A percentile compares a stretch with the other conserved stretches of the same genome.
phyloP scores from a whole-genome alignment of 2,329 filamentous ascomycete species.

The Calycina marina region DNA sequence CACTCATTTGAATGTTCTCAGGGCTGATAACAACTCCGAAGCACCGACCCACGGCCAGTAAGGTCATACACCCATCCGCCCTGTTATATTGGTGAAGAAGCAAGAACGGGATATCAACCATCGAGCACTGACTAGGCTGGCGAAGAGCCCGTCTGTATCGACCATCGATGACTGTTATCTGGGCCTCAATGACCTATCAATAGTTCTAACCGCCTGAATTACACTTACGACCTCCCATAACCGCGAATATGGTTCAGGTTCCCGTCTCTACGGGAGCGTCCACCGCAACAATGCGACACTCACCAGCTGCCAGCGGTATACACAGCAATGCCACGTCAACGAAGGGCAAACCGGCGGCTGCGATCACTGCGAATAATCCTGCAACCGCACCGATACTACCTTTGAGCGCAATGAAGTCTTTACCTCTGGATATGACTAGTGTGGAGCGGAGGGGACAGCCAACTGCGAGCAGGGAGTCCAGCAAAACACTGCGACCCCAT shows the following conservation, averaged over 20 bases:
- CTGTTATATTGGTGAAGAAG: too few species aligned
- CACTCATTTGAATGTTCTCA: too few species aligned
- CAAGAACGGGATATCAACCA: too few species aligned
- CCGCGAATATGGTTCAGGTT: constrained; percentile 21
- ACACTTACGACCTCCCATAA: neutral
- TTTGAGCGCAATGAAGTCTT: constrained; percentile 22
- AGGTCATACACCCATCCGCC: too few species aligned
- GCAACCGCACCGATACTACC: constrained; percentile 19
- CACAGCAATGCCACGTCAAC: constrained; percentile 13
- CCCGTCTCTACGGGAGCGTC: constrained; percentile 16
- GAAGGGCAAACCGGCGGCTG: constrained; percentile 17
- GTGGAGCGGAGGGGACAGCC: constrained; percentile 85
- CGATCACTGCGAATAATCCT: constrained; percentile 20
- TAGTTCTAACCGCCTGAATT: constrained; percentile 1
- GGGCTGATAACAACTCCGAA: too few species aligned
- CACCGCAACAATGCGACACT: constrained; percentile 18
- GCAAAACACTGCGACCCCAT: constrained; percentile 68
- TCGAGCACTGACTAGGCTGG: constrained; percentile 3
- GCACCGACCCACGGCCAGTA: too few species aligned
- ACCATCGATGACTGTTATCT: constrained; percentile 18
- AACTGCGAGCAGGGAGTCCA: constrained; percentile 58
- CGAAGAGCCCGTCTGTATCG: constrained; percentile 1
- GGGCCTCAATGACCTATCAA: constrained; percentile 7
- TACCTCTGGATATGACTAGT: constrained; percentile 67
- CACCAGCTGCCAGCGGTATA: constrained; percentile 15